These are phyloP conservation scores for Cicer chorassanicum DNA, from an alignment of 306 rosid species.

Conservation along the genomic window DNA sequence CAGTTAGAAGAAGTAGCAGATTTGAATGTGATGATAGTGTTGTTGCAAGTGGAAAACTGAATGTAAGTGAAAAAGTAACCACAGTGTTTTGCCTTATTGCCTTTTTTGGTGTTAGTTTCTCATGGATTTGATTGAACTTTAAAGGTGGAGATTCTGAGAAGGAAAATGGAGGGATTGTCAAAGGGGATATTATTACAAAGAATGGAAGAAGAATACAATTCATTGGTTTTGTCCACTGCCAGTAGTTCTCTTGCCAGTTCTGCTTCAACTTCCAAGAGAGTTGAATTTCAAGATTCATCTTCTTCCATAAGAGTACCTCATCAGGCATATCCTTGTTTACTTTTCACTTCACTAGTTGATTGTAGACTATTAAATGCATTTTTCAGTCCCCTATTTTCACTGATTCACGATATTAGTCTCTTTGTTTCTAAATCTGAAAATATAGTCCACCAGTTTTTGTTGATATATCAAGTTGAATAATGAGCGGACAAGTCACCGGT, in stretches of 20 bases:
- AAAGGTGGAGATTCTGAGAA: slow-evolving; percentile 84
- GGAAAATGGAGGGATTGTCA: slow-evolving; percentile 90
- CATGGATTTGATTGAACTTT: slow-evolving; percentile 24
- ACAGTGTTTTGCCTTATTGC: not conserved
- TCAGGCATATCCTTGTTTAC: slow-evolving; percentile 51
- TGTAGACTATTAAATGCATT: not conserved
- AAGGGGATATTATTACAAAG: slow-evolving; percentile 74
- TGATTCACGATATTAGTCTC: too few relatives aligned
- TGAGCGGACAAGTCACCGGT: too few relatives aligned
- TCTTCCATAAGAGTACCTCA: slow-evolving; percentile 47
- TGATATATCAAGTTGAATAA: too few relatives aligned
- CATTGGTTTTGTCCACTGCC: slow-evolving; percentile 64
- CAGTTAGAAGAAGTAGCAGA: slow-evolving; percentile 47
- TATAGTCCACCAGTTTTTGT: not conserved
- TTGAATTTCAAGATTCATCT: slow-evolving; percentile 55
- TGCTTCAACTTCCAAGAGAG: slow-evolving; percentile 65
- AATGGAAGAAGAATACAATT: slow-evolving; percentile 92
- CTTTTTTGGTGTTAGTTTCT: slow-evolving; percentile 35
- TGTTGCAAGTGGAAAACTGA: slow-evolving; percentile 64
- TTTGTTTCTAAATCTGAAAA: too few relatives aligned
- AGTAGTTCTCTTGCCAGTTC: slow-evolving; percentile 62
- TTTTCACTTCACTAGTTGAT: slow-evolving; percentile 28
- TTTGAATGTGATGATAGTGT: slow-evolving; percentile 46
- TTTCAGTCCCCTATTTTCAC: too few relatives aligned
- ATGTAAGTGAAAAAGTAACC: slow-evolving; percentile 55